Evolutionary conservation across 202 grass and related monocot species (phyloP).

Genomic region (Brachypodium distachyon): DNA sequence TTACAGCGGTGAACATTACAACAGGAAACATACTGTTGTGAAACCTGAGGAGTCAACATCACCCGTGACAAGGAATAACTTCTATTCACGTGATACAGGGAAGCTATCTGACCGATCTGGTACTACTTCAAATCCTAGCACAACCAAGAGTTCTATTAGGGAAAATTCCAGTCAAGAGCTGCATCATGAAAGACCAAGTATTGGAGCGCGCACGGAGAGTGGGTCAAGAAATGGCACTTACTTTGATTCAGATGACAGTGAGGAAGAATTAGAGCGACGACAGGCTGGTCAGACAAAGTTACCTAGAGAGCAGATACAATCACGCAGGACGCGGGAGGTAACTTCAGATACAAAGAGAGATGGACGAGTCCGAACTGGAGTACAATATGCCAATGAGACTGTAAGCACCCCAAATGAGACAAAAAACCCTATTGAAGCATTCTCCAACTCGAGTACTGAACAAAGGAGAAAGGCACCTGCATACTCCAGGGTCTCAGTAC

Average conservation of each 20-base stretch:
- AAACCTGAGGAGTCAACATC: slow-evolving; percentile 23
- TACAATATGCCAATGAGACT: not conserved
- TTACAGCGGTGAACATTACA: slow-evolving; percentile 16
- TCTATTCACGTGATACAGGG: slow-evolving; percentile 1
- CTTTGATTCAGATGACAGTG: slow-evolving; percentile 40
- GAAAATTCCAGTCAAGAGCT: slow-evolving; percentile 13
- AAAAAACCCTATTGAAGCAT: slow-evolving; percentile 3
- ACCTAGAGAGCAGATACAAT: slow-evolving; percentile 41
- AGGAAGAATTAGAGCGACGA: slow-evolving; percentile 21
- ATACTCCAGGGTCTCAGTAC: slow-evolving; percentile 25
- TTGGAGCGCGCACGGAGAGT: slow-evolving; percentile 12
- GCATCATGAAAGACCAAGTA: slow-evolving; percentile 9
- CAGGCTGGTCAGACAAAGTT: slow-evolving; percentile 17
- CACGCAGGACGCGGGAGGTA: slow-evolving; percentile 42
- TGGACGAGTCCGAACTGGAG: not conserved
- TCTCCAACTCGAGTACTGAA: slow-evolving; percentile 8
- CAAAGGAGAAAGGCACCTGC: not conserved
- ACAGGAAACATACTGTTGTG: slow-evolving; percentile 12
- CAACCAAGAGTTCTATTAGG: slow-evolving; percentile 16
- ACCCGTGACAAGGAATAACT: slow-evolving; percentile 15
- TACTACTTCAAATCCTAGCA: not conserved
- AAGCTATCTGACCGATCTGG: slow-evolving; percentile 12
- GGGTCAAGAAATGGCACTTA: slow-evolving; percentile 29
- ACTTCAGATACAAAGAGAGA: slow-evolving; percentile 33
- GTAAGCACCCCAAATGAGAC: slow-evolving; percentile 10